Base-by-base conservation (phyloP, 116 monocot species). In the Cymodocea nodosa region DNA sequence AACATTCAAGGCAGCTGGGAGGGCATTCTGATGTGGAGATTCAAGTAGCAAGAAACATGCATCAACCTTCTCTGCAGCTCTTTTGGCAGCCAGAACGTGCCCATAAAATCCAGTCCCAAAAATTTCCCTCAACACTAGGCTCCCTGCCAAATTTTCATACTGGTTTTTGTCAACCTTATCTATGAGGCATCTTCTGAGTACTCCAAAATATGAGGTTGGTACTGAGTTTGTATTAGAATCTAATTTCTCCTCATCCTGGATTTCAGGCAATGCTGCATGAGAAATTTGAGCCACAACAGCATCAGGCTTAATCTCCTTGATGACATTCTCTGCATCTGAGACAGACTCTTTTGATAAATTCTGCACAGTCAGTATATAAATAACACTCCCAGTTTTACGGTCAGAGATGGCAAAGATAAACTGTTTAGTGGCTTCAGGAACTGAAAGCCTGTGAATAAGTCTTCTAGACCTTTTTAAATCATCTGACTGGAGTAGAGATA, bases 61-160 rank as follows among this genome's bases (percentile, higher is more conserved):
- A 35, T 71, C 25, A 56, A 77, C 78, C 63, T 80, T 72, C 39
- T 85, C 81, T 30, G 90, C 90, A 37, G 87, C 87, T 71, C 56
- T 71, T 73, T 90, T 95, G 3, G 95, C 85, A 70, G 95, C 68
- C 49, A 85, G 79, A 25, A 97, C 65, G 75, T 87, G 83, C 51
- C 97, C 97, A 77, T 80, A 82, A 55, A 97, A 97, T 36, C 90
- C 88, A 70, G 85, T 75, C 35, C 95, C 95, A 67, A 95, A 95
- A 56, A 95, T 87, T 76, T 87, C 97, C 60, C 59, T 79, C 34
- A 97, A 44, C 36, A 97, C 78, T 55, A 87, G 60, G 62, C 69
- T 85, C 20, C 85, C 85, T 22, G 88, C 88, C 34, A 87, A 71
- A 55, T 74, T 88, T 20, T 90, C 85, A 68, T 85, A 97, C 69